phyloP scores from a whole-genome alignment of 2,329 filamentous ascomycete species.

The Didymella segeticola region DNA sequence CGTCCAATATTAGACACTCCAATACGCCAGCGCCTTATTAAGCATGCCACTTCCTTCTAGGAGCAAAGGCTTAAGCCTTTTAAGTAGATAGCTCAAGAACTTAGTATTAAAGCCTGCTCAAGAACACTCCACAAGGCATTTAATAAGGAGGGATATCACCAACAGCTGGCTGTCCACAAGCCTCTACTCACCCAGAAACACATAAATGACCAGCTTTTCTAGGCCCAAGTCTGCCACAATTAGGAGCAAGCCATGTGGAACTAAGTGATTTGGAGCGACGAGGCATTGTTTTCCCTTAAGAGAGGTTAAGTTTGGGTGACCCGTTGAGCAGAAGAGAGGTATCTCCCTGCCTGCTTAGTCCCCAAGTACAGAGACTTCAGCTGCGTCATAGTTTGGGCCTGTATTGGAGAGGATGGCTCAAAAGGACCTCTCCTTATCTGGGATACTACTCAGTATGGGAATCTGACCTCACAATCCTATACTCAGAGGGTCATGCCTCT shows the following conservation, averaged over 20 bases:
- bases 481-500: not conserved
- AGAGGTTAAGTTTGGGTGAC: not conserved
- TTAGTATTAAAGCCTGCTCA: not conserved
- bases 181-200: not conserved
- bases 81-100: not conserved
- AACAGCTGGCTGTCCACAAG: not conserved
- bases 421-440: constrained; percentile 8
- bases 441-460: not conserved
- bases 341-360: not conserved
- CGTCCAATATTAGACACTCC: not conserved
- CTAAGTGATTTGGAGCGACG: not conserved
- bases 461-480: not conserved
- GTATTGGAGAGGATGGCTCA: constrained; percentile 6
- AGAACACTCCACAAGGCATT: not conserved
- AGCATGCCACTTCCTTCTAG: not conserved
- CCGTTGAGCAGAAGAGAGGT: not conserved
- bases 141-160: not conserved
- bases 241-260: not conserved
- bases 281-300: not conserved
- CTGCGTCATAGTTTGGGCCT: not conserved
- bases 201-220: not conserved
- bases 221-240: not conserved
- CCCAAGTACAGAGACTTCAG: constrained; percentile 3
- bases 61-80: not conserved
- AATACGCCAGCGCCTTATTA: not conserved